Evolutionary conservation across 805 yeast species (phyloP).

Genomic region (baker's yeast (Saccharomyces cerevisiae)): DNA sequence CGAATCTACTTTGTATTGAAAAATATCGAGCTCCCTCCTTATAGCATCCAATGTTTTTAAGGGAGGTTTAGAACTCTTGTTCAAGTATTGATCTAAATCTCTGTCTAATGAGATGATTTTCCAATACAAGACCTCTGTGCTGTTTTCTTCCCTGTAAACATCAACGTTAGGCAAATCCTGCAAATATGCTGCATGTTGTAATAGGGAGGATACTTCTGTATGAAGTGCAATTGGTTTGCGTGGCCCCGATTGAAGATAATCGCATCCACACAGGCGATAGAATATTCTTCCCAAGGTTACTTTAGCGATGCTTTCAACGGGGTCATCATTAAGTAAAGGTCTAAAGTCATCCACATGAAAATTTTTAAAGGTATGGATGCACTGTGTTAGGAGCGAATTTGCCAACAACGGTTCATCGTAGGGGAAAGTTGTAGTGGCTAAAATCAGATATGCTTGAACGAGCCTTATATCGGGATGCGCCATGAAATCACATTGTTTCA

Average conservation of each 20-base stretch:
- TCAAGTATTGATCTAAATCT: conserved; percentile 21
- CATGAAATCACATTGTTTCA: conserved; percentile 15
- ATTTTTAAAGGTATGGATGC: conserved; percentile 21
- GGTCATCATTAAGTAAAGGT: conserved; percentile 18
- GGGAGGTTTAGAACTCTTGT: conserved; percentile 18
- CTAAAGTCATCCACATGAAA: conserved; percentile 18
- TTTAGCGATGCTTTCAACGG: conserved; percentile 17
- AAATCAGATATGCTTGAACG: conserved; percentile 20
- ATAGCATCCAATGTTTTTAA: conserved; percentile 25
- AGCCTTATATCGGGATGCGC: conserved; percentile 22
- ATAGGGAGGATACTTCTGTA: conserved; percentile 20
- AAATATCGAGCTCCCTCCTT: conserved; percentile 16
- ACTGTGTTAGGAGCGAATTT: conserved; percentile 17
- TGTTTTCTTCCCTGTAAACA: conserved; percentile 22
- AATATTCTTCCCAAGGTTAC: conserved; percentile 22
- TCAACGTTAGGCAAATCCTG: conserved; percentile 21
- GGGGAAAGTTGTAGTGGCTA: conserved; percentile 22
- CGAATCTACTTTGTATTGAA: conserved; percentile 9
- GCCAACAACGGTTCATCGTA: conserved; percentile 7
- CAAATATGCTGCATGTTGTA: conserved; percentile 24
- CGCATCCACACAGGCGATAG: conserved; percentile 22
- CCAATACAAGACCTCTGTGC: conserved; percentile 26
- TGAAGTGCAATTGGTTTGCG: conserved; percentile 16
- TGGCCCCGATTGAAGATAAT: conserved; percentile 23
- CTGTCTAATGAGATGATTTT: conserved; percentile 27